A percentile compares a stretch with the other conserved stretches of the same genome.
These are phyloP conservation scores for Colletotrichum destructivum DNA, from an alignment of 2,329 filamentous ascomycete species.

Conservation along the genomic window DNA sequence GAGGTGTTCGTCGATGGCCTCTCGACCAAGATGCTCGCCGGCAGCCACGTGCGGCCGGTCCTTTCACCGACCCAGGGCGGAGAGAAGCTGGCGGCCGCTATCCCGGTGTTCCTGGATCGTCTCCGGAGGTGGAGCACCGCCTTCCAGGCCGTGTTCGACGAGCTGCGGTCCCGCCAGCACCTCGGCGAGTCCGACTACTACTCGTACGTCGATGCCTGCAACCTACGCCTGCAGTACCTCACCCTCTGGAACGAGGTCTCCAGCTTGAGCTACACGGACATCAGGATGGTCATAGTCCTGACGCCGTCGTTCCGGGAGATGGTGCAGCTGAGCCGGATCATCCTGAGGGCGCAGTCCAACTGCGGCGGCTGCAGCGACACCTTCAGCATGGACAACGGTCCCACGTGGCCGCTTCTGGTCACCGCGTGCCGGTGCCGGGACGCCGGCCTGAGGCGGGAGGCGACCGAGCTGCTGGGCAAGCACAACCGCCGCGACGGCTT, in stretches of 20 bases:
- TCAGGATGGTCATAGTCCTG: slow-evolving; percentile 53
- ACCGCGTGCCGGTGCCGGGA: slow-evolving; percentile 59
- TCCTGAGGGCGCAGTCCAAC: slow-evolving; percentile 49
- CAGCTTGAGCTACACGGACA: slow-evolving; percentile 54
- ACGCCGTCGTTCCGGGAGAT: slow-evolving; percentile 61
- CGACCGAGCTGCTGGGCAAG: slow-evolving; percentile 56
- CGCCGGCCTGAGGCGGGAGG: slow-evolving; percentile 54
- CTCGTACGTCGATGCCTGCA: slow-evolving; percentile 55
- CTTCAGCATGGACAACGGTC: slow-evolving; percentile 63
- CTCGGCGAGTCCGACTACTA: slow-evolving; percentile 45
- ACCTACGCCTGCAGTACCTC: slow-evolving; percentile 59
- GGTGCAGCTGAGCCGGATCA: slow-evolving; percentile 52
- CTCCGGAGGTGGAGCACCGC: slow-evolving; percentile 58
- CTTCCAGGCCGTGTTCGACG: slow-evolving; percentile 55
- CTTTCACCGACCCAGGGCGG: slow-evolving; percentile 49
- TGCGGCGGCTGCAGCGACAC: slow-evolving; percentile 46
- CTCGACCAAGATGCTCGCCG: slow-evolving; percentile 50
- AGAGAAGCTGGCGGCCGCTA: slow-evolving; percentile 50
- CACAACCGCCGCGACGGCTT: slow-evolving; percentile 61
- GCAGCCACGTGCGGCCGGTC: slow-evolving; percentile 48
- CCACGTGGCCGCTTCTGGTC: slow-evolving; percentile 60
- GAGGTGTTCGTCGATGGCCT: slow-evolving; percentile 32
- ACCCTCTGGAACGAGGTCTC: slow-evolving; percentile 57
- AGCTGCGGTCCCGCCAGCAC: slow-evolving; percentile 45
- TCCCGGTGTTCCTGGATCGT: slow-evolving; percentile 55